phyloP scores from a whole-genome alignment of 192 early-diverging fungal species.

The Backusella circina region DNA sequence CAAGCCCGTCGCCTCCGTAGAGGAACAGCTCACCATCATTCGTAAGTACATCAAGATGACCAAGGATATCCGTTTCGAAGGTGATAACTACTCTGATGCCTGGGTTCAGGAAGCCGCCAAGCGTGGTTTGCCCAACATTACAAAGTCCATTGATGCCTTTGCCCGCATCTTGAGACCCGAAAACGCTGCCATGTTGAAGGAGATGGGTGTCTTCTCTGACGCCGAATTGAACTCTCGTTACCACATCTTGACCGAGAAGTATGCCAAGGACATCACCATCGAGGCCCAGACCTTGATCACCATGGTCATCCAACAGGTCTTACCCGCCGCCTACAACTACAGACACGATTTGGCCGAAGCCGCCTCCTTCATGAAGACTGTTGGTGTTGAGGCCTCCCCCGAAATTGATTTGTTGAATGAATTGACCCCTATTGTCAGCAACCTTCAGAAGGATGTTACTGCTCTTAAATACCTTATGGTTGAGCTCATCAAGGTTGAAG shows the following conservation, averaged over 20 bases:
- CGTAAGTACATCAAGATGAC: conserved; percentile 75
- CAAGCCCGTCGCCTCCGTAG: conserved; percentile 71
- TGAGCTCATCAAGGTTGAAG: conserved; percentile 54
- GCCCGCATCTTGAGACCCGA: conserved; percentile 66
- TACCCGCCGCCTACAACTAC: conserved; percentile 89
- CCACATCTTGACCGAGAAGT: conserved; percentile 96
- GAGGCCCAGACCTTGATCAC: conserved; percentile 87
- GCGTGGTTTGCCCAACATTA: conserved; percentile 96
- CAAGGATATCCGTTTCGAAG: conserved; percentile 92
- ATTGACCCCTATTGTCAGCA: conserved; percentile 57
- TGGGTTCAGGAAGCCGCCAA: conserved; percentile 91
- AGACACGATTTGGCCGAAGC: conserved; percentile 83
- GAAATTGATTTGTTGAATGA: conserved; percentile 69
- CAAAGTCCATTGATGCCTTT: conserved; percentile 86
- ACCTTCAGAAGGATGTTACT: conserved; percentile 54
- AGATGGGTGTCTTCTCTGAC: conserved; percentile 80
- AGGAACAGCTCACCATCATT: conserved; percentile 90
- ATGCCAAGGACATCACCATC: conserved; percentile 93
- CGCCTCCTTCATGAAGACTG: conserved; percentile 63
- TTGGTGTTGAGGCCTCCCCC: conserved; percentile 52
- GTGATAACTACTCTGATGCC: conserved; percentile 94
- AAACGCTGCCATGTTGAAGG: conserved; percentile 77
- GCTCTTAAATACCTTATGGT: conserved; percentile 57
- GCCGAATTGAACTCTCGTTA: conserved; percentile 87
- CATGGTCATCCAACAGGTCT: conserved; percentile 79